These are phyloP conservation scores for Solanum hybrid DNA, from an alignment of 305 asterid species.

Conservation along the genomic window DNA sequence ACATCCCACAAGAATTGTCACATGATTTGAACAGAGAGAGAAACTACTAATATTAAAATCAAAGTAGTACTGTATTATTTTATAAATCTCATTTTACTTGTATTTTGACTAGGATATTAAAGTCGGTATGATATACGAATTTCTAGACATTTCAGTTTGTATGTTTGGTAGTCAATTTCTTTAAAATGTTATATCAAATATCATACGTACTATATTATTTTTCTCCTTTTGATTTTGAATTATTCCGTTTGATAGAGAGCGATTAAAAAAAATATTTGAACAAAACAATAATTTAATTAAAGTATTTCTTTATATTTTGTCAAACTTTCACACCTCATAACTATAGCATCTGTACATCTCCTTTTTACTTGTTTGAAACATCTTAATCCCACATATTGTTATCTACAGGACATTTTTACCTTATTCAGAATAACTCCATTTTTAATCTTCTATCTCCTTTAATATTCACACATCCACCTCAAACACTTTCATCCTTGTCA, in stretches of 20 bases:
- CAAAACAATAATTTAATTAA: not conserved
- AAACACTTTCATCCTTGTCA: not conserved
- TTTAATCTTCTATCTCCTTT: not conserved
- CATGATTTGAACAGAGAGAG: not conserved
- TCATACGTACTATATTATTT: not conserved
- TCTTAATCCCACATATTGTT: not conserved
- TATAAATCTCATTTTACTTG: not conserved
- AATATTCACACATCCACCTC: not conserved
- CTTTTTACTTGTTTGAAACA: not conserved
- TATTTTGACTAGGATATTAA: not conserved
- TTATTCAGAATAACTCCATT: not conserved
- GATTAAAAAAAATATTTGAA: not conserved
- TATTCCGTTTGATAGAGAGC: not conserved
- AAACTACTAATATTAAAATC: not conserved
- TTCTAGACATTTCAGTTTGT: not conserved
- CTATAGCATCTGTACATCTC: rapidly evolving
- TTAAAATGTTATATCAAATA: not conserved
- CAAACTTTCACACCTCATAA: not conserved
- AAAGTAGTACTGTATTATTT: not conserved
- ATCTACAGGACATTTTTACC: not conserved
- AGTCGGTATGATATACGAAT: not conserved
- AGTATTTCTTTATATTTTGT: not conserved
- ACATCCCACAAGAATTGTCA: not conserved
- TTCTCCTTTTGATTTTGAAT: not conserved
- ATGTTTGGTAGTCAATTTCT: not conserved